Percentiles rank a stretch among this genome's conserved stretches.
phyloP scores from a whole-genome alignment of 306 rosid genomes.

The barrel medic (Medicago truncatula) region MtrunA17r5.0-ANR NC_053048.1:26694501-26695000 shows the following conservation, averaged over 20 bases:
- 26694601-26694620: constrained; percentile 68
- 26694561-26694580: constrained; percentile 79
- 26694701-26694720: constrained; percentile 47
- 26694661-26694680: constrained; percentile 29
- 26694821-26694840: constrained; percentile 33
- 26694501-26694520: constrained; percentile 59
- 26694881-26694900: constrained; percentile 42
- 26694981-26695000: constrained; percentile 74
- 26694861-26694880: constrained; percentile 34
- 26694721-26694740: not conserved
- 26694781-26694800: too few species aligned
- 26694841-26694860: constrained; percentile 32
- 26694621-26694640: constrained; percentile 43
- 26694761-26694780: constrained; percentile 73
- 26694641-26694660: constrained; percentile 68
- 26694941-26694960: constrained; percentile 51
- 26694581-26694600: constrained; percentile 48
- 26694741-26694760: constrained; percentile 40
- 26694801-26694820: constrained; percentile 46
- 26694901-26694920: constrained; percentile 52
- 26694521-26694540: constrained; percentile 43
- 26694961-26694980: constrained; percentile 75
- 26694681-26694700: constrained; percentile 86
- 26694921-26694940: constrained; percentile 74
- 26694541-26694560: constrained; percentile 58